phyloP scores from a whole-genome alignment of 192 early-diverging fungal species.

The Gigaspora rosea region DNA sequence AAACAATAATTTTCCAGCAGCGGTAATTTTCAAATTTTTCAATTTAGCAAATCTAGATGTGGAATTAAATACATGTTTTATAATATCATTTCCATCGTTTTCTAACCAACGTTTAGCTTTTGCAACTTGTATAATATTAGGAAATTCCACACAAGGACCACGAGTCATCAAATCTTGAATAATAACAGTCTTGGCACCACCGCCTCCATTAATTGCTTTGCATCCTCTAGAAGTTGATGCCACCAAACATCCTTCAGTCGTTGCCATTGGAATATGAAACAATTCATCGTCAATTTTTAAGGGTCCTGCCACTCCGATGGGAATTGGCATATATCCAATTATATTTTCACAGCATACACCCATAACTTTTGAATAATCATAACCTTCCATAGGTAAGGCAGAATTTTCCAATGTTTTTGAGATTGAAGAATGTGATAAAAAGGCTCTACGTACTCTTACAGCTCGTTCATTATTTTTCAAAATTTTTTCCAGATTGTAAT shows the following conservation, averaged over 20 bases:
- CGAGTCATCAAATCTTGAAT: constrained; percentile 89
- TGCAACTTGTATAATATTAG: constrained; percentile 61
- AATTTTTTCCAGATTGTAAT: constrained; percentile 54
- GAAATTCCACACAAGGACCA: constrained; percentile 90
- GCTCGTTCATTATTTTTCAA: constrained; percentile 79
- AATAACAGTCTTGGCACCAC: constrained; percentile 80
- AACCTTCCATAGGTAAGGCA: constrained; percentile 77
- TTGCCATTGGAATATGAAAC: constrained; percentile 92
- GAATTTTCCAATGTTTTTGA: constrained; percentile 66
- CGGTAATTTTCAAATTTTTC: constrained; percentile 74
- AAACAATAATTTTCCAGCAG: constrained; percentile 82
- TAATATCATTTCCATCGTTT: constrained; percentile 54
- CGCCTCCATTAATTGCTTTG: constrained; percentile 87
- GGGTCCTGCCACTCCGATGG: constrained; percentile 91
- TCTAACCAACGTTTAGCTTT: constrained; percentile 78
- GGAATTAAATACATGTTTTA: constrained; percentile 81
- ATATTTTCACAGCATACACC: constrained; percentile 97
- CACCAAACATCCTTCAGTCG: constrained; percentile 88
- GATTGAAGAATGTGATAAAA: constrained; percentile 68
- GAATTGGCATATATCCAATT: constrained; percentile 89
- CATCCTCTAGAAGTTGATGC: constrained; percentile 93
- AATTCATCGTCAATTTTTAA: constrained; percentile 77
- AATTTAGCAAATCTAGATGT: constrained; percentile 89
- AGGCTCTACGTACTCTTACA: constrained; percentile 76
- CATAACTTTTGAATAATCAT: constrained; percentile 86